Evolutionary conservation across 1,284 basidiomycete species (phyloP).

Genomic region (Ganoderma leucocontextum): DNA sequence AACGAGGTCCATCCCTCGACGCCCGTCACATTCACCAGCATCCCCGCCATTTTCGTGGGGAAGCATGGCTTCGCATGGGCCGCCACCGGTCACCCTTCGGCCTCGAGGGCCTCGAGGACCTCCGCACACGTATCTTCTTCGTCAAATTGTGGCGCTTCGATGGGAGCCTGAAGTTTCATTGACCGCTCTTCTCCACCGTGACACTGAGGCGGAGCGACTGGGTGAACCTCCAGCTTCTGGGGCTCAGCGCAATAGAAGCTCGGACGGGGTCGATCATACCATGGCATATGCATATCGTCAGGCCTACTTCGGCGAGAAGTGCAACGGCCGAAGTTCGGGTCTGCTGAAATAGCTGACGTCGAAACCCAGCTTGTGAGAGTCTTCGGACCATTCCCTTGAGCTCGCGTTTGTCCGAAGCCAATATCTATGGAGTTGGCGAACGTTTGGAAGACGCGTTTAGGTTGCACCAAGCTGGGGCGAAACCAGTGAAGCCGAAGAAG

Average conservation of each 20-base stretch:
- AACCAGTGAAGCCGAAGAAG: neutral
- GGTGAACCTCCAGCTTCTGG: neutral
- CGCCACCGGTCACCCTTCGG: neutral
- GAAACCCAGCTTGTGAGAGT: neutral
- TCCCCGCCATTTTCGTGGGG: neutral
- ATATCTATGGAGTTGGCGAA: neutral
- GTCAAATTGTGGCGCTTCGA: neutral
- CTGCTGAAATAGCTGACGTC: neutral
- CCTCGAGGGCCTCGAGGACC: neutral
- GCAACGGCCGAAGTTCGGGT: neutral
- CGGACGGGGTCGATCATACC: neutral
- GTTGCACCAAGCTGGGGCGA: neutral
- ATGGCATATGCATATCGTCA: neutral
- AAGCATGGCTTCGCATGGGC: neutral
- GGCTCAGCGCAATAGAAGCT: neutral
- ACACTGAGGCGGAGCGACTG: neutral
- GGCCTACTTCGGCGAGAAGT: neutral
- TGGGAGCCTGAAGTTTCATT: neutral
- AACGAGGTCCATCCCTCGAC: conserved; percentile 1
- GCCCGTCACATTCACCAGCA: neutral
- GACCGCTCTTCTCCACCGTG: neutral
- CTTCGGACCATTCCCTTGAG: neutral
- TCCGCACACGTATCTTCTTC: neutral
- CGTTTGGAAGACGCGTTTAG: neutral
- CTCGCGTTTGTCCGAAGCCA: neutral